Base-by-base conservation (phyloP, 345 rosid species). In the Citrus reticulata region DNA sequence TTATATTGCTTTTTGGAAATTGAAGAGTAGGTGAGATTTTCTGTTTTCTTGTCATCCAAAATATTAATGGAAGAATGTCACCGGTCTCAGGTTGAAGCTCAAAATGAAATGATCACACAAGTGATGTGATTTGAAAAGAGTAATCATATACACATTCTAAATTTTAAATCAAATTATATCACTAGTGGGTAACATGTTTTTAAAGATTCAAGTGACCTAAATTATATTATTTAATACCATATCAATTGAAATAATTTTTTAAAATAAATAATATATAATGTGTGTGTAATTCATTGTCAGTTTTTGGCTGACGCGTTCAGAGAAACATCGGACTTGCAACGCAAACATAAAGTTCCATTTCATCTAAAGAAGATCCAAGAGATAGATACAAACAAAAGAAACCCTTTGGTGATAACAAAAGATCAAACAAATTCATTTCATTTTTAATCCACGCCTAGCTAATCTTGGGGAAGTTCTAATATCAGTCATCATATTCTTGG, bases 381-480 rank as follows among this genome's bases (percentile, higher is more conserved):
- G 17, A 37, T 17, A 22, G 32, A 24, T 10, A 40, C 61, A 58
- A 58, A 66, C 22, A 30, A 20, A 20, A 54, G 8, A 32, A 61
- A 42, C 46, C 16, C 10, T 27, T 1, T 11, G 32, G 14, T 6
- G 14, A 20, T 9, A 42, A 7, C 62, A 37, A 72, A 22, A 61
- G 35, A 77, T 35, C 40, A 66, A 22, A 37, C 24, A 42, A 2
- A 42, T 42, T 42, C 17, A 27, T 1, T 68, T 71, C 64, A 69
- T 17, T 16, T 42, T 65, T 19, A 63, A 75, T 20, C 81, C 79
- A 62, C 79, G 84, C 72, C 84, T 92, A 0, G 86, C 86, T 75
- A 89, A 77, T 84, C 95, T 93, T 32, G 91, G 93, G 8, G 98
- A 95, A 73, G 84, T 55, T 81, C 98, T 89, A 9, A 51, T 75